phyloP scores from a whole-genome alignment of 495 filamentous ascomycete genomes.

The Xylaria telfairii region DNA sequence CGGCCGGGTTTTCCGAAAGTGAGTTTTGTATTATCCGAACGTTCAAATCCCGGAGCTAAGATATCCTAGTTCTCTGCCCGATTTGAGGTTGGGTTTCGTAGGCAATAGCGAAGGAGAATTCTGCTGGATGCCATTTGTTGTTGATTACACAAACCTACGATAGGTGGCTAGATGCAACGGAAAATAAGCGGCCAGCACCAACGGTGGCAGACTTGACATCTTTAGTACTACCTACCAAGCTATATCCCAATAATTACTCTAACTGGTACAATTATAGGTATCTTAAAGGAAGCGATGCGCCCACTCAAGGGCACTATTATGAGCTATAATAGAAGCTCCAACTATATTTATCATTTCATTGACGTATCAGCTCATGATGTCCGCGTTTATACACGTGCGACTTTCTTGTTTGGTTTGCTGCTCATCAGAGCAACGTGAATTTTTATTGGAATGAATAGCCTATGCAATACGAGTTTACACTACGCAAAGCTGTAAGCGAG shows the following conservation, averaged over 20 bases:
- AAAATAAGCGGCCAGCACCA: neutral
- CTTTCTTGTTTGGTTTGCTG: neutral
- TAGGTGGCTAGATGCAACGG: neutral
- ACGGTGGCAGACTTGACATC: neutral
- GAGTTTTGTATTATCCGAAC: neutral
- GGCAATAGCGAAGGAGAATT: neutral
- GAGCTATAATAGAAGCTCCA: neutral
- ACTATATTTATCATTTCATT: neutral
- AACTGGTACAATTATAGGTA: neutral
- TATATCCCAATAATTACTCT: too few species aligned
- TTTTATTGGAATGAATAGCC: neutral
- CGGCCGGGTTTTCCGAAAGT: neutral
- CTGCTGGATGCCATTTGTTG: neutral
- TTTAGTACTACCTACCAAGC: neutral
- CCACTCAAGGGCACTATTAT: neutral
- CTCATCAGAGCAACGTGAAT: neutral
- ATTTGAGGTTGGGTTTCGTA: neutral
- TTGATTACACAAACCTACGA: neutral
- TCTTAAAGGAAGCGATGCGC: neutral
- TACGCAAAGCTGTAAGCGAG: too few species aligned
- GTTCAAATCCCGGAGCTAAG: neutral
- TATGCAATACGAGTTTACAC: too few species aligned
- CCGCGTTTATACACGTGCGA: neutral
- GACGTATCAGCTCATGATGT: neutral
- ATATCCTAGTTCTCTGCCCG: neutral